Evolutionary conservation across 306 rosid genomes (phyloP).

Genomic region (Calophaca sinica): DNA sequence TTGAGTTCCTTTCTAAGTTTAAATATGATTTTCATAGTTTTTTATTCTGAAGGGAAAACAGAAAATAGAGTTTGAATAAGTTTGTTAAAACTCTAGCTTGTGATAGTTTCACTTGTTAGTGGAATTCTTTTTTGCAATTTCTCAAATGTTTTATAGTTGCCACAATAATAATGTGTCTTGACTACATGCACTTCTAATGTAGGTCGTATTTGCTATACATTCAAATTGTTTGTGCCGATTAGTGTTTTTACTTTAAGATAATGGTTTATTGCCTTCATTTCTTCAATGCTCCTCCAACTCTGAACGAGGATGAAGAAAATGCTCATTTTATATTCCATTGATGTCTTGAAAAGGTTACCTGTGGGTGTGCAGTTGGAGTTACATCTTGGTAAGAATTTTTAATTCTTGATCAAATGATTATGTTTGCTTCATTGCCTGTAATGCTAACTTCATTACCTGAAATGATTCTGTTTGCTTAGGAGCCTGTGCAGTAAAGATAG

Average conservation of each 20-base stretch:
- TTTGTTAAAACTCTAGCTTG: constrained; percentile 19
- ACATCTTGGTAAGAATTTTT: too few species aligned
- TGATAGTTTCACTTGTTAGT: constrained; percentile 29
- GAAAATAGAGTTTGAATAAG: constrained; percentile 6
- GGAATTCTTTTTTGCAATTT: constrained; percentile 12
- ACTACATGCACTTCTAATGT: constrained; percentile 19
- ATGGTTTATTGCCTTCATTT: constrained; percentile 2
- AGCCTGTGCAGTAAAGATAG: too few species aligned
- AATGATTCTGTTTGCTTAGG: too few species aligned
- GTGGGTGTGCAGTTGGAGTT: too few species aligned
- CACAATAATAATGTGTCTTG: not conserved
- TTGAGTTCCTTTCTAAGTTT: constrained; percentile 39
- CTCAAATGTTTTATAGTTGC: constrained; percentile 17
- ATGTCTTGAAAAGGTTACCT: too few species aligned
- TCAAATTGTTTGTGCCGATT: constrained; percentile 29
- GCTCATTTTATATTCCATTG: too few species aligned
- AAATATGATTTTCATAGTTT: constrained; percentile 39
- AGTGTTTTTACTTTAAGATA: constrained; percentile 12
- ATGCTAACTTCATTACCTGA: too few species aligned
- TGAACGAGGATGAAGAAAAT: too few species aligned
- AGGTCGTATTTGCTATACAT: constrained; percentile 11
- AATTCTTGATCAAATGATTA: too few species aligned
- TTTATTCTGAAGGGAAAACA: constrained; percentile 5
- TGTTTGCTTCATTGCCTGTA: too few species aligned
- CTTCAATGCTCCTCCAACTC: too few species aligned